These are phyloP conservation scores for Penicillium psychrosexuale DNA, from an alignment of 2,329 filamentous ascomycete species.

Conservation along the genomic window DNA sequence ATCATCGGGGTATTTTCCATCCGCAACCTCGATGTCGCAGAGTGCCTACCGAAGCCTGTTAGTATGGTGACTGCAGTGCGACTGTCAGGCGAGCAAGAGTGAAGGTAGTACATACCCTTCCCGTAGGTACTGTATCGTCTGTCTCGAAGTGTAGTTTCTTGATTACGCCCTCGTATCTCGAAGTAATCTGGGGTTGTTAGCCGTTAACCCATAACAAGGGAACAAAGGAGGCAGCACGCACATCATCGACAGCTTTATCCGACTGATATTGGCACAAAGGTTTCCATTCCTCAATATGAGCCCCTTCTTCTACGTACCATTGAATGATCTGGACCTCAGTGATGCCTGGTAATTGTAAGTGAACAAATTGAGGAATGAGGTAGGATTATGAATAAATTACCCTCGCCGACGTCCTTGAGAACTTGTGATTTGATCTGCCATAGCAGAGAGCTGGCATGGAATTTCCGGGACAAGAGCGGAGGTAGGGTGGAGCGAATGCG, in stretches of 20 bases:
- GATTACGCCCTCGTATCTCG: conserved; percentile 88
- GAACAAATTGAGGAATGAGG: conserved; percentile 2
- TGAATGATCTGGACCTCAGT: conserved; percentile 98
- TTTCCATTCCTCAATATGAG: conserved; percentile 95
- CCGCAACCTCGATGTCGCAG: conserved; percentile 90
- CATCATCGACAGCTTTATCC: conserved; percentile 77
- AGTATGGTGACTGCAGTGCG: conserved; percentile 4
- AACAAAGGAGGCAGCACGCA: conserved; percentile 27
- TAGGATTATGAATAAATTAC: conserved; percentile 19
- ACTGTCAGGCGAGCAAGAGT: rapidly evolving
- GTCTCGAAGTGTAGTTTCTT: conserved; percentile 95
- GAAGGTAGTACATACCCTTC: conserved; percentile 51
- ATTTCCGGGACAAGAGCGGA: conserved; percentile 30
- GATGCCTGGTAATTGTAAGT: conserved; percentile 63
- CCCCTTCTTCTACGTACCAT: conserved; percentile 97
- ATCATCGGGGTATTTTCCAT: conserved; percentile 65
- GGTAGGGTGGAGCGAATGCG: conserved; percentile 24
- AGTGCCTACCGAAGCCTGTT: conserved; percentile 58
- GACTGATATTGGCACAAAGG: conserved; percentile 97
- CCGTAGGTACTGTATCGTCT: conserved; percentile 93
- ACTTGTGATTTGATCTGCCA: conserved; percentile 41
- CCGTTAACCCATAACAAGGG: neutral
- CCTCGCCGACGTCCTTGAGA: conserved; percentile 45
- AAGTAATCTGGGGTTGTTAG: conserved; percentile 74
- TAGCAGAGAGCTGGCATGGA: conserved; percentile 35